Percentiles rank a stretch among this genome's conserved stretches.
Evolutionary conservation across 2,329 filamentous ascomycete genomes (phyloP).

Genomic region (Fragosphaeria purpurea): DNA sequence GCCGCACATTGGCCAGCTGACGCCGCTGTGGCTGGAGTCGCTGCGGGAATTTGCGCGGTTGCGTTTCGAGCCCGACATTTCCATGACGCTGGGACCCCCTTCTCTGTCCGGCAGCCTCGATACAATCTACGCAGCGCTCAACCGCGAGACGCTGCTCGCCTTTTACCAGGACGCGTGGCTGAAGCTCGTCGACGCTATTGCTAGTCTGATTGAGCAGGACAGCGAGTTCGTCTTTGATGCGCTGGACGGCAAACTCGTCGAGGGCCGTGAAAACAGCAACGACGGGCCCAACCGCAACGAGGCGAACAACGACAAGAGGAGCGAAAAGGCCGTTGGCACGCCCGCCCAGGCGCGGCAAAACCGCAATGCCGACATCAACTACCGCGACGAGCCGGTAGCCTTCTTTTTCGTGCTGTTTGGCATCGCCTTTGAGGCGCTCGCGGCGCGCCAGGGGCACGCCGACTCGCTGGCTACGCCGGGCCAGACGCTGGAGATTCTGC

Average conservation of each 20-base stretch:
- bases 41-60: conserved; percentile 87
- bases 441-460: conserved; percentile 59
- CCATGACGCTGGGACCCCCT: conserved; percentile 73
- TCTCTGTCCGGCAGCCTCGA: conserved; percentile 79
- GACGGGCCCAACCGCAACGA: not conserved
- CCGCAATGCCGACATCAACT: conserved; percentile 68
- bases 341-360: not conserved
- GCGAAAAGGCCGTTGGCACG: conserved; percentile 42
- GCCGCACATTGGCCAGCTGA: conserved; percentile 80
- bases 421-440: conserved; percentile 89
- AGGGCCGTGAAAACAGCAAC: conserved; percentile 23
- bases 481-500: conserved; percentile 73
- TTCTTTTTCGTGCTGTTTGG: conserved; percentile 99
- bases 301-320: conserved; percentile 27
- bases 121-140: conserved; percentile 88
- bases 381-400: conserved; percentile 91
- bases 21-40: conserved; percentile 88
- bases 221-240: conserved; percentile 97
- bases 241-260: conserved; percentile 68
- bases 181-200: conserved; percentile 92
- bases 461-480: conserved; percentile 62
- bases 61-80: conserved; percentile 91
- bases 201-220: conserved; percentile 92
- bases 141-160: conserved; percentile 81
- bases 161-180: conserved; percentile 98